A percentile compares a stretch with the other conserved stretches of the same genome.
Conservation (phyloP, 257 asterid species). For the Leptodermis oblonga region DNA sequence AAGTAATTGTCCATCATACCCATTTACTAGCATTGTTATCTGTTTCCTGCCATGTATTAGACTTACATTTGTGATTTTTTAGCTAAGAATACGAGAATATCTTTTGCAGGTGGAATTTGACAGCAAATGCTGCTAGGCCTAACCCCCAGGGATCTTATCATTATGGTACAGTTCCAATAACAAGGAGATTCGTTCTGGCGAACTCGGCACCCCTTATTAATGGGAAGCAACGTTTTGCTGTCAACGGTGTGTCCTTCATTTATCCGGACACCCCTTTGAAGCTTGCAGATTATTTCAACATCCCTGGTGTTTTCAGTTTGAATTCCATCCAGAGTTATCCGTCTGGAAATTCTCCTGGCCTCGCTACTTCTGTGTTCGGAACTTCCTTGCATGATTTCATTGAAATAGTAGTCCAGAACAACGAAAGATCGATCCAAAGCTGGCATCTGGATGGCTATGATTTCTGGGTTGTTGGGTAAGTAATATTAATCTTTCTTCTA, state of each 20-base stretch:
- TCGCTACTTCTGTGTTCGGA: conserved; percentile 61
- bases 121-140: conserved; percentile 98
- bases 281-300: conserved; percentile 88
- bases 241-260: conserved; percentile 65
- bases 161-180: conserved; percentile 55
- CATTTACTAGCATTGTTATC: not conserved
- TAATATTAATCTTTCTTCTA: not conserved
- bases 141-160: conserved; percentile 97
- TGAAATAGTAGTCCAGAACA: conserved; percentile 74
- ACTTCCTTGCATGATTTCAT: conserved; percentile 72
- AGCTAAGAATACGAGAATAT: not conserved
- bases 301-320: conserved; percentile 72
- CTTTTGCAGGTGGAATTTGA: conserved; percentile 82
- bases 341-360: conserved; percentile 40
- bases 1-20: conserved; percentile 36
- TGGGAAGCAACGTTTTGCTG: conserved; percentile 77
- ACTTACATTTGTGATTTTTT: not conserved
- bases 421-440: conserved; percentile 56
- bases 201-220: conserved; percentile 71
- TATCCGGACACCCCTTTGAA: conserved; percentile 82
- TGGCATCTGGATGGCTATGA: conserved; percentile 98
- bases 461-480: conserved; percentile 96
- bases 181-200: conserved; percentile 68
- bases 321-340: conserved; percentile 60
- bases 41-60: not conserved